Evolutionary conservation across 1,139 yeast species (phyloP).

Genomic region (Suhomyces bokatorum): DNA sequence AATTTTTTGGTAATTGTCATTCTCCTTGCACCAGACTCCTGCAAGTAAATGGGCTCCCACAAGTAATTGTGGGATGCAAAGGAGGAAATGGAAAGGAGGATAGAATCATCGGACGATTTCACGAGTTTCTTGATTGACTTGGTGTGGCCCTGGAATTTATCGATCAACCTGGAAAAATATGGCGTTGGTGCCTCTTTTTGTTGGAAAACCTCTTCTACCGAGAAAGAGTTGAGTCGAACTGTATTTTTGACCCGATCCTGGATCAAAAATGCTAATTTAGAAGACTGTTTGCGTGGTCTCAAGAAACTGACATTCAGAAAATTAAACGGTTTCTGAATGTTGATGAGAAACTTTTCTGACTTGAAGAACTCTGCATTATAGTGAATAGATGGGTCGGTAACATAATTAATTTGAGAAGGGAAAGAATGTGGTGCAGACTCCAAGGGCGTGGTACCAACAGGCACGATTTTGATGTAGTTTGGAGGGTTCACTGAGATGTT

Average conservation of each 20-base stretch:
- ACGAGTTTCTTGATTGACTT: constrained; percentile 70
- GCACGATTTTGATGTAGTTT: constrained; percentile 24
- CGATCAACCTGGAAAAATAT: constrained; percentile 7
- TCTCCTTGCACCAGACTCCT: constrained; percentile 17
- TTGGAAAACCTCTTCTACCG: constrained; percentile 13
- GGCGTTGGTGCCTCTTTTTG: background rate
- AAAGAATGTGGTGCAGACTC: constrained; percentile 8
- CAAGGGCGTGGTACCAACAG: background rate
- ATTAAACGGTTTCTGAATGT: constrained; percentile 25
- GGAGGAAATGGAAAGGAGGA: constrained; percentile 42
- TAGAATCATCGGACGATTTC: constrained; percentile 48
- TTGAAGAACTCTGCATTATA: constrained; percentile 4
- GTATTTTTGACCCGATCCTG: constrained; percentile 45
- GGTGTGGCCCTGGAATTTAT: constrained; percentile 80
- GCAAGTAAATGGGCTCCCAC: constrained; percentile 55
- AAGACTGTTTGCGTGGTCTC: constrained; percentile 12
- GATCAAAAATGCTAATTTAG: constrained; percentile 28
- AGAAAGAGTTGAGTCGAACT: constrained; percentile 29
- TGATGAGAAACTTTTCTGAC: constrained; percentile 19
- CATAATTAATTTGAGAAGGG: constrained; percentile 5
- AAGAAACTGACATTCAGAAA: constrained; percentile 25
- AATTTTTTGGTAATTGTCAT: constrained; percentile 40
- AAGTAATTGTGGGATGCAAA: constrained; percentile 58
- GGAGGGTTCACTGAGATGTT: constrained; percentile 55
- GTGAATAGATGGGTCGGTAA: background rate